A percentile compares a stretch with the other conserved stretches of the same genome.
Evolutionary conservation across 805 yeast genomes (phyloP).

Genomic region (Saccharomycopsis microspora): DNA sequence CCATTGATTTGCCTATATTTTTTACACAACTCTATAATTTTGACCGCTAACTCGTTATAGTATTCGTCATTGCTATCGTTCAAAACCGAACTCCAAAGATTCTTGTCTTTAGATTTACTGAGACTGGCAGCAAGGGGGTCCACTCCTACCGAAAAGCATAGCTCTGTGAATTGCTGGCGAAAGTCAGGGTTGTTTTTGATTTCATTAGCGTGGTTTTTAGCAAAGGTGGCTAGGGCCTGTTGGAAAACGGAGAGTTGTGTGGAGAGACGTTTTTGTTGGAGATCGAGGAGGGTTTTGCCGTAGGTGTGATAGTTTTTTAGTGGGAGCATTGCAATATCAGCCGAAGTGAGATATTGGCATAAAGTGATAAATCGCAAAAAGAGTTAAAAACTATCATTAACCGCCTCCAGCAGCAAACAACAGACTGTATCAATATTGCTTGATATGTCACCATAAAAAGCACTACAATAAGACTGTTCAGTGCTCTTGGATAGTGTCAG

Average conservation of each 20-base stretch:
- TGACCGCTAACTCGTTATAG: conserved; percentile 56
- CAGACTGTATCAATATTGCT: too few species aligned
- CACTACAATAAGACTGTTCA: too few species aligned
- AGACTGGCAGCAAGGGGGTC: conserved; percentile 55
- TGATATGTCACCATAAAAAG: too few species aligned
- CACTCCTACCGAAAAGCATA: conserved; percentile 73
- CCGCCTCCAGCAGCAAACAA: too few species aligned
- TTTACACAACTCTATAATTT: conserved; percentile 67
- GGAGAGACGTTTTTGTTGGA: conserved; percentile 48
- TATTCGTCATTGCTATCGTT: conserved; percentile 37
- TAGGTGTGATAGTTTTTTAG: conserved; percentile 10
- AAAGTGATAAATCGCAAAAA: too few species aligned
- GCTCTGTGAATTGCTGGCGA: conserved; percentile 58
- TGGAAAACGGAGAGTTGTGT: conserved; percentile 73
- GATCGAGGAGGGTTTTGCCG: conserved; percentile 26
- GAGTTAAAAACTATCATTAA: too few species aligned
- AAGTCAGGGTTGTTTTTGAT: conserved; percentile 53
- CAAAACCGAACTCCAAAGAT: conserved; percentile 24
- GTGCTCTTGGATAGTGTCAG: too few species aligned
- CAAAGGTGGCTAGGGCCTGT: conserved; percentile 63
- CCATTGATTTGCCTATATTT: conserved; percentile 66
- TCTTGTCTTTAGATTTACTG: conserved; percentile 21
- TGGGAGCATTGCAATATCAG: not conserved
- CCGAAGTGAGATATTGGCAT: too few species aligned
- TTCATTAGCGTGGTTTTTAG: conserved; percentile 58